phyloP scores from a whole-genome alignment of 2,329 filamentous ascomycete genomes.

The Sclerotinia borealis region DNA sequence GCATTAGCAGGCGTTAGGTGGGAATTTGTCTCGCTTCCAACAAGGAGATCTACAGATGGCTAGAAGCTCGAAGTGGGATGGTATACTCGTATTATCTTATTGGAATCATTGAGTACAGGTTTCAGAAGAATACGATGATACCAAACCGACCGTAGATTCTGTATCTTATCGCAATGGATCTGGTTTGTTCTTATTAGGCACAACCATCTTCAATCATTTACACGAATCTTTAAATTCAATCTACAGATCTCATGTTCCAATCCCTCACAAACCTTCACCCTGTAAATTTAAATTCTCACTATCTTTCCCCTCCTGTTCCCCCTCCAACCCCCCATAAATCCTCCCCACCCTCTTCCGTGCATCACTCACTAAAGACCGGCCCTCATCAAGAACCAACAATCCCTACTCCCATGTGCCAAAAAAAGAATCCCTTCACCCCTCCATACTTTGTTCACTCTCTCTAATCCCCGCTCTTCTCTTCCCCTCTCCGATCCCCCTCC shows the following conservation, averaged over 20 bases:
- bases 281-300: background rate
- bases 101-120: background rate
- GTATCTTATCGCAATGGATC: background rate
- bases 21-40: slow-evolving; percentile 1
- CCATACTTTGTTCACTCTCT: slow-evolving; percentile 28
- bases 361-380: slow-evolving; percentile 21
- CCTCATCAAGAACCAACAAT: slow-evolving; percentile 43
- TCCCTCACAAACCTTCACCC: slow-evolving; percentile 40
- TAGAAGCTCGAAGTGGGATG: background rate
- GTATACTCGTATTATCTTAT: background rate
- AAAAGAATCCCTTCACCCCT: slow-evolving; percentile 42
- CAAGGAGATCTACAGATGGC: background rate
- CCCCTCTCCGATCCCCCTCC: slow-evolving; percentile 20
- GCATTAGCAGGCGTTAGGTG: background rate
- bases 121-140: background rate
- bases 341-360: slow-evolving; percentile 32
- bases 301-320: slow-evolving; percentile 35
- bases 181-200: background rate
- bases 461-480: slow-evolving; percentile 34
- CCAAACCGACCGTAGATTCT: background rate
- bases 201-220: background rate
- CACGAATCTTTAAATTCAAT: background rate
- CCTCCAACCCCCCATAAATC: slow-evolving; percentile 35
- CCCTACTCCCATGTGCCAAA: slow-evolving; percentile 42
- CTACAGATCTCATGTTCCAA: slow-evolving; percentile 41